Percentiles rank a stretch among this genome's conserved stretches.
These are phyloP conservation scores for Cryptococcus maquisensis DNA, from an alignment of 1,284 basidiomycete genomes.

Conservation along the genomic window DNA sequence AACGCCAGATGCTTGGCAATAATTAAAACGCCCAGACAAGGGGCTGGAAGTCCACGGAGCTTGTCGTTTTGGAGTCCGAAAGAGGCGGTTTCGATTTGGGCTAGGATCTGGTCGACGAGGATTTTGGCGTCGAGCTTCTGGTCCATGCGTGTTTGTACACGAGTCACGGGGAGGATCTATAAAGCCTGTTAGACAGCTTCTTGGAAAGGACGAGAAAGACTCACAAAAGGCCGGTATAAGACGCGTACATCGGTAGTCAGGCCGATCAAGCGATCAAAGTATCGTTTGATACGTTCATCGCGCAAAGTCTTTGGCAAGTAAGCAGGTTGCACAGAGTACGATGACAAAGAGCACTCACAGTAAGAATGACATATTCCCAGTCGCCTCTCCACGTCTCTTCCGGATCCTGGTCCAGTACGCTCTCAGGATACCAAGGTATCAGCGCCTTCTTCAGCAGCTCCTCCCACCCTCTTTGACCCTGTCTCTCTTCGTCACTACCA, in stretches of 20 bases:
- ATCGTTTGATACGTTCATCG: conserved; percentile 26
- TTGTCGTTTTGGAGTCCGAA: conserved; percentile 34
- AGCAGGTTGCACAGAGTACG: conserved; percentile 50
- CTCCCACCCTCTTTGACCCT: neutral
- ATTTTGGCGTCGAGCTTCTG: conserved; percentile 11
- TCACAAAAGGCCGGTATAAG: conserved; percentile 64
- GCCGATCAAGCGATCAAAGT: conserved; percentile 57
- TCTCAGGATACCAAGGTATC: neutral
- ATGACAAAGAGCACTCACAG: conserved; percentile 48
- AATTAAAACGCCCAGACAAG: conserved; percentile 43
- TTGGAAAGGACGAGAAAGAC: conserved; percentile 20
- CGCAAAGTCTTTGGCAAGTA: conserved; percentile 15
- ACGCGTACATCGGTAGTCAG: conserved; percentile 65
- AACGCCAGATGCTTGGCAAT: conserved; percentile 66
- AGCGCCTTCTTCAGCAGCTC: neutral
- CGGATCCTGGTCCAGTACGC: conserved; percentile 49
- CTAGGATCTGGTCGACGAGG: conserved; percentile 17
- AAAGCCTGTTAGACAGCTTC: neutral
- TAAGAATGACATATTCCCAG: conserved; percentile 54
- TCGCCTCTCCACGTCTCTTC: conserved; percentile 36
- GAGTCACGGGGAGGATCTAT: conserved; percentile 32
- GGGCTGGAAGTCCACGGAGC: conserved; percentile 41
- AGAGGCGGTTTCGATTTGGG: conserved; percentile 39
- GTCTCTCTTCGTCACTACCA: neutral
- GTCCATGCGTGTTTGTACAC: conserved; percentile 31